Evolutionary conservation across 805 yeast genomes (phyloP).

Genomic region (Dipodascus geniculatus): DNA sequence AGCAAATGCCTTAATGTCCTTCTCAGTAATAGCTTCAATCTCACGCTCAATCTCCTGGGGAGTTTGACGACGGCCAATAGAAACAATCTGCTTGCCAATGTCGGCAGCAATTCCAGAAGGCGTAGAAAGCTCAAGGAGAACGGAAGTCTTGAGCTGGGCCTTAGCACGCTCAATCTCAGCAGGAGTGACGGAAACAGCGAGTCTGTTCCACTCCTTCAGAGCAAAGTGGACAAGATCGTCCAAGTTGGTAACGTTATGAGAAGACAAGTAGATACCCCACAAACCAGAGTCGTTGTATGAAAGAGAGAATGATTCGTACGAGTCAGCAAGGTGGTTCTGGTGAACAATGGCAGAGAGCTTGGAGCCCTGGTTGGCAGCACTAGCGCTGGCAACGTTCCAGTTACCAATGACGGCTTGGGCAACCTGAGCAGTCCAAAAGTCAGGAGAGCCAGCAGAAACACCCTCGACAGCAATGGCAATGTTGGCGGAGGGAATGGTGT

Average conservation of each 20-base stretch:
- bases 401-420: conserved; percentile 95
- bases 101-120: conserved; percentile 95
- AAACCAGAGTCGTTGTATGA: conserved; percentile 95
- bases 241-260: conserved; percentile 61
- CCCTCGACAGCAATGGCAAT: conserved; percentile 93
- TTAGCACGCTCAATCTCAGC: conserved; percentile 91
- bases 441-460: conserved; percentile 92
- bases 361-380: conserved; percentile 76
- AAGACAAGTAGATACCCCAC: conserved; percentile 91
- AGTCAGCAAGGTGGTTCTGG: conserved; percentile 64
- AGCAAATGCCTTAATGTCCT: conserved; percentile 83
- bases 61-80: conserved; percentile 70
- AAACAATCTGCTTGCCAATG: conserved; percentile 92
- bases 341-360: conserved; percentile 62
- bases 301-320: conserved; percentile 93
- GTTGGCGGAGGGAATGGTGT: conserved; percentile 76
- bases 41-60: conserved; percentile 66
- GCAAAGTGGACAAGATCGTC: conserved; percentile 63
- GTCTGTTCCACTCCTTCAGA: conserved; percentile 77
- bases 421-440: conserved; percentile 87
- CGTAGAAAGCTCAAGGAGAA: conserved; percentile 81
- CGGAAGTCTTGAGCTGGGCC: conserved; percentile 86
- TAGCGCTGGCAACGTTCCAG: conserved; percentile 90
- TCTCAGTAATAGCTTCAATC: conserved; percentile 65
- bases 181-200: conserved; percentile 64